phyloP scores from a whole-genome alignment of 441 rosid genomes.

The Pelargonium myrrhifolium region DNA sequence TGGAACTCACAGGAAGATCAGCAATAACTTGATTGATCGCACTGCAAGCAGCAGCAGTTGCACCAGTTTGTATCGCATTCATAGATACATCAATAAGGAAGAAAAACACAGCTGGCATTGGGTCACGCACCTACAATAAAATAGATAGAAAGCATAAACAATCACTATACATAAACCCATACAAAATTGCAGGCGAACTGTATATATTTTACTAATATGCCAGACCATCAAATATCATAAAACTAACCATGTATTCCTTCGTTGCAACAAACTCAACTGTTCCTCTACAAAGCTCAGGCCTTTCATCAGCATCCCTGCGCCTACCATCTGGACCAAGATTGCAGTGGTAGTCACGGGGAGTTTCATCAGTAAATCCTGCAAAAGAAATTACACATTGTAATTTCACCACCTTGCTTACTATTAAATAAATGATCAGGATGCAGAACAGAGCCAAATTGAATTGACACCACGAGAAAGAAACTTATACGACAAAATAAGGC shows the following conservation, averaged over 20 bases:
- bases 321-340: constrained; percentile 97
- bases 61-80: constrained; percentile 88
- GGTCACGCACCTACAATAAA: constrained; percentile 73
- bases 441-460: constrained; percentile 5
- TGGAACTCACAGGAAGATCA: constrained; percentile 80
- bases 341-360: constrained; percentile 92
- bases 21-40: constrained; percentile 79
- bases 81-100: constrained; percentile 86
- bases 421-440: constrained; percentile 8
- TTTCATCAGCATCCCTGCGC: constrained; percentile 94
- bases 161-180: background rate
- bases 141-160: constrained; percentile 12
- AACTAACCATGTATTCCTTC: constrained; percentile 80
- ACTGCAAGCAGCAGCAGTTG: constrained; percentile 95
- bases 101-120: constrained; percentile 91
- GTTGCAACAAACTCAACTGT: constrained; percentile 88
- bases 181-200: background rate
- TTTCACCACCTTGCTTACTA: constrained; percentile 17
- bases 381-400: constrained; percentile 16
- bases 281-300: constrained; percentile 95
- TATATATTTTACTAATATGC: background rate
- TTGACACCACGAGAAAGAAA: background rate
- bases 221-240: constrained; percentile 17
- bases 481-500: background rate
- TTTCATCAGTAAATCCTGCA: constrained; percentile 79